Evolutionary conservation across 2,329 filamentous ascomycete species (phyloP).

Genomic region (Colletotrichum siamense): DNA sequence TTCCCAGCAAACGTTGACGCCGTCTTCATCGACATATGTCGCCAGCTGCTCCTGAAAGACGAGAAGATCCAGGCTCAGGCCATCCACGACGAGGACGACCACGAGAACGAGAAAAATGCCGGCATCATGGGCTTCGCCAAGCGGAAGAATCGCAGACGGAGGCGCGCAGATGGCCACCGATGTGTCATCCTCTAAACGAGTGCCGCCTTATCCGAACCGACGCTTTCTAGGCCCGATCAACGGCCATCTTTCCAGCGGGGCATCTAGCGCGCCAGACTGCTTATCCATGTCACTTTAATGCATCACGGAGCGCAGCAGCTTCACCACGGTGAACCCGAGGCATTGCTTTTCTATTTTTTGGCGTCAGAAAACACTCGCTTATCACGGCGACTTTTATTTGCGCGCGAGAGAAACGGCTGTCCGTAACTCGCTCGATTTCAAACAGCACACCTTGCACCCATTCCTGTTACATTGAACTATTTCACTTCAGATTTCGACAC

Average conservation of each 20-base stretch:
- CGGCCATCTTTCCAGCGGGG: neutral
- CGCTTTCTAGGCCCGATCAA: neutral
- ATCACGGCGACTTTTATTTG: neutral
- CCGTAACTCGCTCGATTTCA: neutral
- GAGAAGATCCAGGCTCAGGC: constrained; percentile 50
- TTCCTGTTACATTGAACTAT: neutral
- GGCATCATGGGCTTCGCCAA: constrained; percentile 35
- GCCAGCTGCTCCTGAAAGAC: constrained; percentile 82
- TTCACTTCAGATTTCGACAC: neutral
- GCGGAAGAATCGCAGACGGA: constrained; percentile 32
- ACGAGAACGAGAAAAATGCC: constrained; percentile 49
- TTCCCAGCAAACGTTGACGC: constrained; percentile 82
- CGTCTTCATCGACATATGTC: constrained; percentile 83
- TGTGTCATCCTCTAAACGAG: constrained; percentile 25
- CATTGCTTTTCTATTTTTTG: neutral
- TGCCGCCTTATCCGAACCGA: neutral
- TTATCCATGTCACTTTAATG: neutral
- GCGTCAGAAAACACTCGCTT: neutral
- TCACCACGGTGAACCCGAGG: neutral
- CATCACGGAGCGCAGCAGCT: neutral
- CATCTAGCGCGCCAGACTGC: neutral
- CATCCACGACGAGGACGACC: constrained; percentile 41
- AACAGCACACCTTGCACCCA: neutral
- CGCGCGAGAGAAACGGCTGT: neutral
- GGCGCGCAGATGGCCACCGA: constrained; percentile 28